Base-by-base conservation (phyloP, 805 yeast genomes). In the Metahyphopichia silvanorum region DNA sequence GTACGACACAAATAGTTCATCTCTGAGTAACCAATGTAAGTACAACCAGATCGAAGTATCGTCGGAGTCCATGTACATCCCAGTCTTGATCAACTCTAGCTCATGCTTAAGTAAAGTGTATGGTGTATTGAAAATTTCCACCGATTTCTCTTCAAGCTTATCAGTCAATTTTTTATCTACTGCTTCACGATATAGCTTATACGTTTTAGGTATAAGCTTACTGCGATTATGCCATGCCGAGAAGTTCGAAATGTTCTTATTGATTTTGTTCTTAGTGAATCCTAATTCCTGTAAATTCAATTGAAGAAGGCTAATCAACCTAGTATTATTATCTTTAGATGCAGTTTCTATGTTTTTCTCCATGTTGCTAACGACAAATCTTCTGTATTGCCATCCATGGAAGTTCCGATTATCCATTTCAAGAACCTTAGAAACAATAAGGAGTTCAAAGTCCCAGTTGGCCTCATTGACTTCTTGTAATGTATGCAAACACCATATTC, bases 181-280 rank as follows among this genome's bases (percentile, higher is more conserved):
- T 4, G 40, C 10, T 14, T 15, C 18, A 21, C 23, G 33, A 15
- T 44, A 28, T 27, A 42, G 31, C 1, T 47, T 42, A 33, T 76
- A 68, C 31, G 85, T 55, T 31, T 58, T 59, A 3, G 80, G 78
- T 9, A 91, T 71, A 38, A 89, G 60, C 36, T 76, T 79, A 1
- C 87, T 74, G 41, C 98, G 68, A 54, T 86, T 86, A 56, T 91
- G 97, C 95, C 96, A 88, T 5, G 98, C 98, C 2, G 96, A 86
- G 49, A 83, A 93, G 57, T 93, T 93, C 23, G 96, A 85, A 37
- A 89, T 86, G 56, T 93, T 85, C 34, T 70, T 73, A 47, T 83
- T 84, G 46, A 93, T 87, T 63, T 81, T 83, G 31, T 63, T 58
- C 0, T 91, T 82, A 1, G 97, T 87, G 57, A 77, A 91, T 16